These are phyloP conservation scores for Kwoniella europaea DNA, from an alignment of 768 basidiomycete species.

Conservation along the genomic window DNA sequence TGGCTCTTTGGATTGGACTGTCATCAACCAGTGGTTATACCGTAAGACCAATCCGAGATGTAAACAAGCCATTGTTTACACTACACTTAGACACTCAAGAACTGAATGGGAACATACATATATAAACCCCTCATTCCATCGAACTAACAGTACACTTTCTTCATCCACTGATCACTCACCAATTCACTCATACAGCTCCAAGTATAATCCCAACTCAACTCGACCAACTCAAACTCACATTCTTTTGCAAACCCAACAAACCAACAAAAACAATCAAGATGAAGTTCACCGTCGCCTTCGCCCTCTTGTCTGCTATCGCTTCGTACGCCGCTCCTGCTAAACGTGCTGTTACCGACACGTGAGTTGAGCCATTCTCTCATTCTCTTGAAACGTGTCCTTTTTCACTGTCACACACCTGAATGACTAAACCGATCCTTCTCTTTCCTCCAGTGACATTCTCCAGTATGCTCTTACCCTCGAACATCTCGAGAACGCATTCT, in stretches of 20 bases:
- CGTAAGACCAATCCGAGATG: too few species aligned
- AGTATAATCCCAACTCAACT: conserved; percentile 16
- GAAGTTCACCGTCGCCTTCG: conserved; percentile 32
- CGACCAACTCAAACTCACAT: conserved; percentile 27
- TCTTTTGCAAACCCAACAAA: conserved; percentile 16
- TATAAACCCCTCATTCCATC: conserved; percentile 4
- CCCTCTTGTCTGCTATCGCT: conserved; percentile 34
- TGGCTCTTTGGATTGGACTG: conserved; percentile 6
- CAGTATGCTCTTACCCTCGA: conserved; percentile 57
- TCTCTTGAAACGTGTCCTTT: not conserved
- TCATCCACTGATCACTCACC: conserved; percentile 18
- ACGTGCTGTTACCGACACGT: conserved; percentile 38
- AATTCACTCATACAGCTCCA: conserved; percentile 6
- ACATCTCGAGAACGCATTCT: conserved; percentile 57
- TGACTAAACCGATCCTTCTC: not conserved
- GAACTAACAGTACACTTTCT: conserved; percentile 4
- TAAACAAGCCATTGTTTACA: conserved; percentile 1
- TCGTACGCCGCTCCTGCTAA: conserved; percentile 36
- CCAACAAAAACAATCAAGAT: conserved; percentile 24
- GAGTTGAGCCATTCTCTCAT: conserved; percentile 12
- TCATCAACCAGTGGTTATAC: not conserved
- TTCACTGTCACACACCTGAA: not conserved
- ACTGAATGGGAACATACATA: not conserved
- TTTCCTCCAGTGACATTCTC: conserved; percentile 44
- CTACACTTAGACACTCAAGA: not conserved